Conservation (phyloP, 1,284 basidiomycete species). For the Ustilago loliicola region DNA sequence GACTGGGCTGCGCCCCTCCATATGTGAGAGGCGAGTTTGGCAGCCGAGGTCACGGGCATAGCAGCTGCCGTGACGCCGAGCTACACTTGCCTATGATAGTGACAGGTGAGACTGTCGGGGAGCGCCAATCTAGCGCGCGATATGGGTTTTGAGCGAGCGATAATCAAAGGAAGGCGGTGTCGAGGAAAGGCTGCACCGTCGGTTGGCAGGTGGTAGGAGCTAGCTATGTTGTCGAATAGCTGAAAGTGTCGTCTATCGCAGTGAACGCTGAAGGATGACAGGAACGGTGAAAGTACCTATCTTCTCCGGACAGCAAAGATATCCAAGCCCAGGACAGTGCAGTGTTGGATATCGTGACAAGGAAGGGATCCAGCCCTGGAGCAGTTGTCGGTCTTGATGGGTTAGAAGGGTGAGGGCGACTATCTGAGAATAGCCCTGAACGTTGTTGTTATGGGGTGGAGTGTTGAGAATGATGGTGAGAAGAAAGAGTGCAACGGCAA, state of each 20-base stretch:
- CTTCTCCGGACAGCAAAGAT: neutral
- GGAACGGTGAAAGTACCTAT: neutral
- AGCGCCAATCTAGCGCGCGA: conserved; percentile 14
- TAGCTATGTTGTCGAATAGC: neutral
- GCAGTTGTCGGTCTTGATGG: neutral
- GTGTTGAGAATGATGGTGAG: neutral
- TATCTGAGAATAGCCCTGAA: too few species aligned
- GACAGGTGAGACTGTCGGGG: conserved; percentile 6
- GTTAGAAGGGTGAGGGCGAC: neutral
- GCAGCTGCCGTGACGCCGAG: conserved; percentile 33
- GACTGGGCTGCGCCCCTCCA: conserved; percentile 60
- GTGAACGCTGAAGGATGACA: neutral
- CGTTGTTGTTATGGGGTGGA: too few species aligned
- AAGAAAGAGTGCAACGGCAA: neutral
- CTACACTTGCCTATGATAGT: conserved; percentile 13
- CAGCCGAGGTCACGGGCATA: conserved; percentile 58
- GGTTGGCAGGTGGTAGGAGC: neutral
- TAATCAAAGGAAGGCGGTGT: conserved; percentile 1
- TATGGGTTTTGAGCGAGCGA: neutral
- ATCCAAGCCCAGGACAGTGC: neutral
- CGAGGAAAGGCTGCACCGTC: neutral
- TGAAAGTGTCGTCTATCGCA: neutral
- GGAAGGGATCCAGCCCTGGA: neutral
- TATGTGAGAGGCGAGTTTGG: conserved; percentile 61
- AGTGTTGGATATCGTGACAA: neutral